These are phyloP conservation scores for Penicillium paradoxum DNA, from an alignment of 495 filamentous ascomycete genomes.

Conservation along the genomic window DNA sequence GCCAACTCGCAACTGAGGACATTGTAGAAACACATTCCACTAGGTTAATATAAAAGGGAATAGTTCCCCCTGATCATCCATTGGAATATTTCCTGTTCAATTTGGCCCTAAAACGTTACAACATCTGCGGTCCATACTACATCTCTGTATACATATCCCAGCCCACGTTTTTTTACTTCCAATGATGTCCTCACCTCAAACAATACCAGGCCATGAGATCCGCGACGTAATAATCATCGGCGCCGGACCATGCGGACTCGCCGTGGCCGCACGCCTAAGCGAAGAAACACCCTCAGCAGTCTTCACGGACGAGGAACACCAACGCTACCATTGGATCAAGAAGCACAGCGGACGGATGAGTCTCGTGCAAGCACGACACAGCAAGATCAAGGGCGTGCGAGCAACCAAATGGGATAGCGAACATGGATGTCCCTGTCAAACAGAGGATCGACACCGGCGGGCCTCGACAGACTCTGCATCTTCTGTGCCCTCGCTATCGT, in stretches of 20 bases:
- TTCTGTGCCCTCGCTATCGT: slow-evolving; percentile 22
- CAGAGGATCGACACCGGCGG: slow-evolving; percentile 21
- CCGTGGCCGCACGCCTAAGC: slow-evolving; percentile 53
- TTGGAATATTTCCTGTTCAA: not conserved
- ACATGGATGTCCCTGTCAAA: slow-evolving; percentile 10
- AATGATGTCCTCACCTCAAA: not conserved
- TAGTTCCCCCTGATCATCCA: not conserved
- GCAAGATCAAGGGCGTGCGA: slow-evolving; percentile 27
- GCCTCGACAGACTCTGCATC: slow-evolving; percentile 22
- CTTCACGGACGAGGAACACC: slow-evolving; percentile 63
- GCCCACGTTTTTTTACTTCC: not conserved
- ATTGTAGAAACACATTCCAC: slow-evolving; percentile 13
- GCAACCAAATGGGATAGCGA: slow-evolving; percentile 29
- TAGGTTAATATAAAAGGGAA: slow-evolving; percentile 4
- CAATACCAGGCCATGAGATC: slow-evolving; percentile 22
- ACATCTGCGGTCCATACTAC: not conserved
- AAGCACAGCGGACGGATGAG: slow-evolving; percentile 47
- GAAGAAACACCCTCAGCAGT: slow-evolving; percentile 59
- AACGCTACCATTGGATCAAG: slow-evolving; percentile 60
- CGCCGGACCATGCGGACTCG: slow-evolving; percentile 59
- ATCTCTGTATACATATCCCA: not conserved
- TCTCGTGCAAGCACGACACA: slow-evolving; percentile 30
- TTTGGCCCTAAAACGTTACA: not conserved
- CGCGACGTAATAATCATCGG: slow-evolving; percentile 59
- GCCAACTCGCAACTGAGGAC: slow-evolving; percentile 14